Evolutionary conservation across 345 rosid genomes (phyloP), one percentile per base, ranked within the genome.

Genomic region (Aquilaria malaccensis): DNA sequence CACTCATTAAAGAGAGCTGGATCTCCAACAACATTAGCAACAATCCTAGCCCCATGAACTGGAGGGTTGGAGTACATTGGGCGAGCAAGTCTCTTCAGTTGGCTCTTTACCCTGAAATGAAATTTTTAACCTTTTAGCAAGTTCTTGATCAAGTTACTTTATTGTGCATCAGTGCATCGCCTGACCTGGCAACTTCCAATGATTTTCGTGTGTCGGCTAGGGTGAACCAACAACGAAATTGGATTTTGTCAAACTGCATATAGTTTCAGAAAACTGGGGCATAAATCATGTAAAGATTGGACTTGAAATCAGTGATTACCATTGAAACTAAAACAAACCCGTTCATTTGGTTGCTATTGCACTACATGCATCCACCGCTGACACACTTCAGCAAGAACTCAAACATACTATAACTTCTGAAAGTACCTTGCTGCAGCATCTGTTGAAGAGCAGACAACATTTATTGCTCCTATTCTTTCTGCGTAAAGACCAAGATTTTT

Each of bases 21-120:
- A 76, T 90, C 91, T 1, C 97, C 92, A 13, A 94, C 99, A 15
- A 94, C 81, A 56, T 77, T 88, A 50, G 99, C 96, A 41, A 94
- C 99, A 22, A 94, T 85, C 67, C 86, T 90, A 13, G 99, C 97
- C 33, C 99, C 97, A 22, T 90, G 99, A 62, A 90, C 79, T 11
- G 99, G 96, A 67, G 99, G 99, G 63, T 88, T 94, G 3, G 99
- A 94, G 79, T 94, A 86, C 99, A 94, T 94, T 43, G 97, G 99
- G 50, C 99, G 78, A 50, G 99, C 97, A 58, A 94, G 76, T 72
- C 96, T 86, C 76, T 94, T 90, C 83, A 94, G 74, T 56, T 94
- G 99, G 82, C 99, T 94, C 88, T 90, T 94, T 1, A 90, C 97
- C 83, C 99, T 94, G 86, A 72, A 66, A 67, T 52, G 64, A 33